phyloP scores from a whole-genome alignment of 371 early-diverging fungal species.

The Batkoa obscura region DNA sequence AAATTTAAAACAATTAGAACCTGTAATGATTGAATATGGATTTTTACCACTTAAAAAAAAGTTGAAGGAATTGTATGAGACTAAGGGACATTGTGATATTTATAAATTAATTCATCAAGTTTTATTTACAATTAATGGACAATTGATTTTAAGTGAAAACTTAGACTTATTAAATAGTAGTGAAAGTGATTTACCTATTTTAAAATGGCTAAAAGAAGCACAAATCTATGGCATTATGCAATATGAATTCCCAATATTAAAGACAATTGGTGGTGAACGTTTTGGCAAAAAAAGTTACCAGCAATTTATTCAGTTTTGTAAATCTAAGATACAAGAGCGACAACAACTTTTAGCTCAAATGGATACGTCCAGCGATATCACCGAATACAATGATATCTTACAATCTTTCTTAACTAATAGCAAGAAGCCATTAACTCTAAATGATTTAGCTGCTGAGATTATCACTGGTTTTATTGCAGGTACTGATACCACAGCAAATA shows the following conservation, averaged over 20 bases:
- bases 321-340: neutral
- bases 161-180: slow-evolving; percentile 27
- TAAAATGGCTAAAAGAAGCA: slow-evolving; percentile 8
- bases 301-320: neutral
- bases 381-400: slow-evolving; percentile 10
- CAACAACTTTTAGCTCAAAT: slow-evolving; percentile 1
- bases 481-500: slow-evolving; percentile 11
- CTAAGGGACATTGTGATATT: no score
- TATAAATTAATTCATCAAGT: slow-evolving; percentile 2
- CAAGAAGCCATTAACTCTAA: slow-evolving; percentile 6
- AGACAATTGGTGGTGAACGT: neutral
- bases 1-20: no score
- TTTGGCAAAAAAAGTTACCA: neutral
- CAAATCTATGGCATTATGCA: neutral
- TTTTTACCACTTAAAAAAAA: no score
- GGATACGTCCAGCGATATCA: neutral
- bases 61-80: no score
- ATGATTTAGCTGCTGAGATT: slow-evolving; percentile 9
- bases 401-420: slow-evolving; percentile 10
- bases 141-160: slow-evolving; percentile 22
- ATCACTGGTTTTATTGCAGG: slow-evolving; percentile 12
- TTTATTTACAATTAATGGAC: slow-evolving; percentile 21
- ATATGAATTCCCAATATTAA: slow-evolving; percentile 7
- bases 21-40: no score
- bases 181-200: slow-evolving; percentile 15